Percentiles rank a stretch among this genome's conserved stretches.
phyloP scores from a whole-genome alignment of 495 filamentous ascomycete genomes.

The Tuber magnatum region DNA sequence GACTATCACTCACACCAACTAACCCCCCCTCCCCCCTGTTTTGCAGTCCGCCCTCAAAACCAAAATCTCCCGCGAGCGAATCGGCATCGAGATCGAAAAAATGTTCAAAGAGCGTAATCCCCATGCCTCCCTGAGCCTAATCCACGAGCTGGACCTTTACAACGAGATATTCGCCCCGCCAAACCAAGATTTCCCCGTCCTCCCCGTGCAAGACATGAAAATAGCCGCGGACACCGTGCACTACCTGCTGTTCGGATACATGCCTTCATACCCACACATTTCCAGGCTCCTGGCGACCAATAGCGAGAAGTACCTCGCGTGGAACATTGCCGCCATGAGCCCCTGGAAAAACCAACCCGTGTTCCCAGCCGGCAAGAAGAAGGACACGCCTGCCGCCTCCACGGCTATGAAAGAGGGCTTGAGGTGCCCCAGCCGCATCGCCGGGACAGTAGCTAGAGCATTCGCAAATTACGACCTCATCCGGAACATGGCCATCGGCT shows the following conservation, averaged over 20 bases:
- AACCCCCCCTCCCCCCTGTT: neutral
- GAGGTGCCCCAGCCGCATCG: constrained; percentile 65
- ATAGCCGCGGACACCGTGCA: neutral
- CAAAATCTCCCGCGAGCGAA: constrained; percentile 87
- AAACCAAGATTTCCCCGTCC: constrained; percentile 38
- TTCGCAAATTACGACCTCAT: constrained; percentile 56
- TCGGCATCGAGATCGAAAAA: constrained; percentile 78
- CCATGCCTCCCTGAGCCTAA: constrained; percentile 57
- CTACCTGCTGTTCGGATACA: constrained; percentile 4
- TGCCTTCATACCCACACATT: constrained; percentile 20
- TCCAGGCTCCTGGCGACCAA: constrained; percentile 8
- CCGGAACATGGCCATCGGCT: constrained; percentile 44
- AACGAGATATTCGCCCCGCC: constrained; percentile 72
- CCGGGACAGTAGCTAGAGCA: constrained; percentile 57
- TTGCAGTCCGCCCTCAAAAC: constrained; percentile 59
- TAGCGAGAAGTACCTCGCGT: constrained; percentile 57
- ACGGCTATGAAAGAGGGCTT: constrained; percentile 65
- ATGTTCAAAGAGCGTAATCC: constrained; percentile 78
- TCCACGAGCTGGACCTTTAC: constrained; percentile 69
- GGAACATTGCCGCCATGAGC: constrained; percentile 64
- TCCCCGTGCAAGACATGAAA: constrained; percentile 41
- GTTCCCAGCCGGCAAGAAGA: constrained; percentile 44
- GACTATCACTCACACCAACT: constrained; percentile 12
- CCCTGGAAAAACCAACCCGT: constrained; percentile 60
- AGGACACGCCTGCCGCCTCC: constrained; percentile 49